These are phyloP conservation scores for Pogostemon cablin DNA, from an alignment of 257 asterid genomes.

Conservation along the genomic window DNA sequence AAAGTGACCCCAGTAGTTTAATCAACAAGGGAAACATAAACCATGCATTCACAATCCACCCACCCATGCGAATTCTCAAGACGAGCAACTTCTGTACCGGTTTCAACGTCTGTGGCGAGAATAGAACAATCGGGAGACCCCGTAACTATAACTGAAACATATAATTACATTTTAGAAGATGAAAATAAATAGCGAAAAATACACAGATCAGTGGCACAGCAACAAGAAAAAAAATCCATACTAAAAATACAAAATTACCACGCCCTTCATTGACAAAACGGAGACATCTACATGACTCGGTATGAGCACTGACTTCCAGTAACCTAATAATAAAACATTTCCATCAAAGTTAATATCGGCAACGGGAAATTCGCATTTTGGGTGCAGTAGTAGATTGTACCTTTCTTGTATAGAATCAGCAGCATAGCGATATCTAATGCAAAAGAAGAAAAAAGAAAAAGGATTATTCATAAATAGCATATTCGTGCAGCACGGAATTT, in stretches of 20 bases:
- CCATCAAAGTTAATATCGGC: conserved; percentile 17
- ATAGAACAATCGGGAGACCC: conserved; percentile 94
- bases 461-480: not conserved
- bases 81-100: conserved; percentile 70
- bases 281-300: conserved; percentile 84
- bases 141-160: conserved; percentile 65
- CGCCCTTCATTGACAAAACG: conserved; percentile 88
- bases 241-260: conserved; percentile 45
- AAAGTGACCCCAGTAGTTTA: not conserved
- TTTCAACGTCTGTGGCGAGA: conserved; percentile 88
- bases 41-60: conserved; percentile 48
- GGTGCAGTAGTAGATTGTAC: conserved; percentile 34
- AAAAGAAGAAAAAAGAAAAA: not conserved
- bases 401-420: conserved; percentile 66
- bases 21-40: not conserved
- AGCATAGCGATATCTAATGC: conserved; percentile 62
- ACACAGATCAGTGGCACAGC: not conserved
- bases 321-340: conserved; percentile 48
- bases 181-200: not conserved
- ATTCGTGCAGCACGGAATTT: not conserved
- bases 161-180: conserved; percentile 12
- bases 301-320: conserved; percentile 73
- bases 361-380: not conserved
- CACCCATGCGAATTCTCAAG: conserved; percentile 83
- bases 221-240: not conserved